Percentiles rank a stretch among this genome's conserved stretches.
These are phyloP conservation scores for Atalantia buxifolia DNA, from an alignment of 345 rosid genomes.

Conservation along the genomic window DNA sequence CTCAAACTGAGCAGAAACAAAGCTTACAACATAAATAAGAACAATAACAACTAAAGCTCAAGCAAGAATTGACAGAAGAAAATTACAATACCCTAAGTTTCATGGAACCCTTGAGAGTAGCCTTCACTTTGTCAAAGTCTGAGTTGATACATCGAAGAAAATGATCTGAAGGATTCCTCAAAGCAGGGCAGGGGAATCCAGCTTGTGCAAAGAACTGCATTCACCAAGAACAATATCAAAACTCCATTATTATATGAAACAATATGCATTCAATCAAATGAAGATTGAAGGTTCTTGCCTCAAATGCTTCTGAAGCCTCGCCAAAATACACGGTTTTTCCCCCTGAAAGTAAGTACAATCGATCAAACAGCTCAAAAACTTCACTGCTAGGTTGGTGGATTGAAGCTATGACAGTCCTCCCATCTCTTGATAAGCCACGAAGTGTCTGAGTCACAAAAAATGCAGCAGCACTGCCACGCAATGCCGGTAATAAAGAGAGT, in stretches of 20 bases:
- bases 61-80: background rate
- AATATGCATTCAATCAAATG: background rate
- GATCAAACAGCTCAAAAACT: conserved; percentile 91
- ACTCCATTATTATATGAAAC: background rate
- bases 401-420: conserved; percentile 92
- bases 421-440: conserved; percentile 82
- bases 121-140: conserved; percentile 93
- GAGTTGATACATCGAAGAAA: conserved; percentile 89
- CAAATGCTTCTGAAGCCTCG: conserved; percentile 75
- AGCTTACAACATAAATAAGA: background rate
- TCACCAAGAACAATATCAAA: background rate
- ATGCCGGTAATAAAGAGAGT: too few species aligned
- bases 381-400: conserved; percentile 96
- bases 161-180: conserved; percentile 97
- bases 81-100: conserved; percentile 55
- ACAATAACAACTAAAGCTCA: background rate
- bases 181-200: conserved; percentile 92
- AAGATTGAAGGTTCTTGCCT: conserved; percentile 38
- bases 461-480: conserved; percentile 76
- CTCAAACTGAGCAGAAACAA: conserved; percentile 48
- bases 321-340: conserved; percentile 95
- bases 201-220: conserved; percentile 92
- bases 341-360: conserved; percentile 77
- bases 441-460: conserved; percentile 93
- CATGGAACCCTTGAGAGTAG: conserved; percentile 91